phyloP scores from a whole-genome alignment of 1,139 yeast species.

The Geotrichum restrictum region DNA sequence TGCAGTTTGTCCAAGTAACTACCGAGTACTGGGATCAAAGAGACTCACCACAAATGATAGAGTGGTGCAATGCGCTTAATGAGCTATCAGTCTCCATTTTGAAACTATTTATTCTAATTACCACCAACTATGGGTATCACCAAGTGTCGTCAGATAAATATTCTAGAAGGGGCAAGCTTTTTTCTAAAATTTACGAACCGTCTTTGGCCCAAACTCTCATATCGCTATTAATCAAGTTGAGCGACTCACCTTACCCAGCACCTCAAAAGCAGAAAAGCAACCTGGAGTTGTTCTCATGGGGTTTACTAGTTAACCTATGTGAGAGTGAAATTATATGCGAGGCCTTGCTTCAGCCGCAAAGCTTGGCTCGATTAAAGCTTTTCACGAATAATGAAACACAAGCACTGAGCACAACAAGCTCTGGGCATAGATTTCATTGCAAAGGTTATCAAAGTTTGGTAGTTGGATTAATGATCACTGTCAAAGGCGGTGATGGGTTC shows the following conservation, averaged over 20 bases:
- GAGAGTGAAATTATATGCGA: constrained; percentile 19
- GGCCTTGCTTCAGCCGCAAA: constrained; percentile 5
- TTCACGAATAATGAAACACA: constrained; percentile 3
- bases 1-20: neutral
- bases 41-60: neutral
- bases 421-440: constrained; percentile 20
- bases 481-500: constrained; percentile 13
- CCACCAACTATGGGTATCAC: constrained; percentile 20
- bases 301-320: constrained; percentile 25
- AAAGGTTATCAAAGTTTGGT: constrained; percentile 26
- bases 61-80: constrained; percentile 6
- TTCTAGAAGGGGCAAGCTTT: constrained; percentile 14
- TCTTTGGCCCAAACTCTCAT: constrained; percentile 15
- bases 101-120: constrained; percentile 24
- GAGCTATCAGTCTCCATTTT: constrained; percentile 15
- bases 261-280: constrained; percentile 7
- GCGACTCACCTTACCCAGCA: neutral
- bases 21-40: constrained; percentile 4
- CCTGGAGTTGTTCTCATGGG: constrained; percentile 24
- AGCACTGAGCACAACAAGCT: neutral
- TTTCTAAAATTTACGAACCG: constrained; percentile 12
- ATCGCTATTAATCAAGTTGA: constrained; percentile 4
- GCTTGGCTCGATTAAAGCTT: neutral
- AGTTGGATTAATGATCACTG: constrained; percentile 24
- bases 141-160: constrained; percentile 7